Evolutionary conservation across 371 early-diverging fungal species (phyloP).

Genomic region (Actinomortierella ambigua): DNA sequence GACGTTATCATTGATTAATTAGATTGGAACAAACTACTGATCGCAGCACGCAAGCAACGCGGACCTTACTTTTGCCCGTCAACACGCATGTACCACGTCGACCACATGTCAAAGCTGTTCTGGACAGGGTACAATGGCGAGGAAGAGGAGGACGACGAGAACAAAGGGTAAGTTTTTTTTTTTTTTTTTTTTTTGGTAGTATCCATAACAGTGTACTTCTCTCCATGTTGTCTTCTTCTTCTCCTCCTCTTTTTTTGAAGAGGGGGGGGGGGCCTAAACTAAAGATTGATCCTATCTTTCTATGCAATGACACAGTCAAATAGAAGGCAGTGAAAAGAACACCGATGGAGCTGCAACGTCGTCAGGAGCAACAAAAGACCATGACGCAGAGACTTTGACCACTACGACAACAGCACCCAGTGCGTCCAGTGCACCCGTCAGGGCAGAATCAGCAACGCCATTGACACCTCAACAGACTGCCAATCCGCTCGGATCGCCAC

Average conservation of each 20-base stretch:
- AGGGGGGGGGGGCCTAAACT: too few relatives aligned
- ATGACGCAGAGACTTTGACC: too few relatives aligned
- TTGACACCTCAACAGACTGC: too few relatives aligned
- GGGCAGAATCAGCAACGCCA: too few relatives aligned
- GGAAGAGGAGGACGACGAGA: slow-evolving; percentile 1
- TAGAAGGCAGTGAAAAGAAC: neutral
- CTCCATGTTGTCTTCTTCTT: neutral
- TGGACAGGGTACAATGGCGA: slow-evolving; percentile 37
- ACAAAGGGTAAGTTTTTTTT: too few relatives aligned
- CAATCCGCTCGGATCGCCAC: too few relatives aligned
- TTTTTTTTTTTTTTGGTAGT: neutral
- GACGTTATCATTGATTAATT: neutral
- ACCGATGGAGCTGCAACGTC: too few relatives aligned
- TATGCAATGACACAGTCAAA: neutral
- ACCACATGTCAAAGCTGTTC: slow-evolving; percentile 29
- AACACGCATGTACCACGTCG: slow-evolving; percentile 40
- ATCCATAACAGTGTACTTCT: neutral
- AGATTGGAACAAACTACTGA: slow-evolving; percentile 46
- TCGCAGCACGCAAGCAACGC: slow-evolving; percentile 37
- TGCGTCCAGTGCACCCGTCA: neutral
- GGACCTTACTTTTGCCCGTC: slow-evolving; percentile 43
- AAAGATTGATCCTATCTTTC: too few relatives aligned
- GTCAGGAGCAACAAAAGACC: too few relatives aligned
- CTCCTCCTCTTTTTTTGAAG: neutral
- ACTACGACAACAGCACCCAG: neutral